Evolutionary conservation across 306 rosid species (phyloP), one percentile per base, ranked within the genome.

Genomic region (Vicia villosa): DNA sequence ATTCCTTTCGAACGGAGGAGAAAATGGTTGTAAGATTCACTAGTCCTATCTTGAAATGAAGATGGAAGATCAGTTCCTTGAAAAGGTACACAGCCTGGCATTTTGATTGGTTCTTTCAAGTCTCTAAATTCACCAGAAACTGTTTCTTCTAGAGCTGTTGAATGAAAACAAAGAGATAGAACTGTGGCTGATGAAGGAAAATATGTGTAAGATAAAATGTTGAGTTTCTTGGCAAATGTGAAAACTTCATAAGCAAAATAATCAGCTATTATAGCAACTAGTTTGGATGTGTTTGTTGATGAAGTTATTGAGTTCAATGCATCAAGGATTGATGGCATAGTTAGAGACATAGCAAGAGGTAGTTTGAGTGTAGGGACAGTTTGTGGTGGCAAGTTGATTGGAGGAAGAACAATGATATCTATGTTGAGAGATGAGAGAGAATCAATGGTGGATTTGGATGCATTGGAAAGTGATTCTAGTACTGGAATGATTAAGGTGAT

Each of bases 71-170:
- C 80, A 8, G 45, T 38, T 5, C 74, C 77, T 19, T 56, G 69
- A 24, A 75, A 30, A 11, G 83, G 78, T 3, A 76, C 37, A 49
- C 84, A 80, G 5, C 84, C 84, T 15, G 69, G 55, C 8, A 64
- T 40, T 13, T 37, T n/a, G 5, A 79, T n/a, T 3, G 73, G 80
- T 28, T 56, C 42, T 36, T 49, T 5, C 2, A 30, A 28, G 11
- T 79, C 75, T 13, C 41, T 32, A n/a, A 4, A 68, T 5, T 73
- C 79, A 28, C 79, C n/a, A 2, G 80, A 16, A n/a, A 63, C 9
- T 20, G 51, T 49, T 21, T 69, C 32, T 2, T 79, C 41, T 17
- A 79, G 68, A 16, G 47, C 7, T 10, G 73, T 63, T 2, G 40
- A 38, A 38, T 63, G 7, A 6, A 63, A 66, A 19, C 42, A 24